A percentile compares a stretch with the other conserved stretches of the same genome.
Evolutionary conservation across 768 basidiomycete genomes (phyloP).

Genomic region (Obba rivulosa): DNA sequence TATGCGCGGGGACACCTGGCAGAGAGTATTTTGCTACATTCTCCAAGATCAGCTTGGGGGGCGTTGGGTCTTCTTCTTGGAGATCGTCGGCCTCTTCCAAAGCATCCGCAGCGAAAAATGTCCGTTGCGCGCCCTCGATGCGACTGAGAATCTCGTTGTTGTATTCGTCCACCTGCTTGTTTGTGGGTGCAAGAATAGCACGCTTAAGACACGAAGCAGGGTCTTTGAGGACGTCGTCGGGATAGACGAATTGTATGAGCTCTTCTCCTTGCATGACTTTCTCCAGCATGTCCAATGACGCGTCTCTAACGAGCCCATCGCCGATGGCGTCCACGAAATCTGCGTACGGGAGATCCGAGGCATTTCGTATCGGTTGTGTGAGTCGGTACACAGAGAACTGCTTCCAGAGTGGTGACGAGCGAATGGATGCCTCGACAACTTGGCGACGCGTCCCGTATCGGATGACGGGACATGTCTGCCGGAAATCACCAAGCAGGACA

Average conservation of each 20-base stretch:
- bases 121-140: slow-evolving; percentile 19
- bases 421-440: slow-evolving; percentile 32
- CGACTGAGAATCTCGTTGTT: slow-evolving; percentile 26
- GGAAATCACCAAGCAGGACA: slow-evolving; percentile 34
- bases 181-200: slow-evolving; percentile 34
- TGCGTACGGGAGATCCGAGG: slow-evolving; percentile 30
- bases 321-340: slow-evolving; percentile 34
- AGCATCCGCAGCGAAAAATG: slow-evolving; percentile 21
- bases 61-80: slow-evolving; percentile 7
- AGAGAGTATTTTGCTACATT: slow-evolving; percentile 14
- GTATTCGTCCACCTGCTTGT: slow-evolving; percentile 30
- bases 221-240: slow-evolving; percentile 17
- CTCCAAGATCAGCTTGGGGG: slow-evolving; percentile 18
- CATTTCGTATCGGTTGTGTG: slow-evolving; percentile 30
- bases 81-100: slow-evolving; percentile 17
- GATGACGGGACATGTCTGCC: slow-evolving; percentile 37
- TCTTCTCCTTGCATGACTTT: slow-evolving; percentile 8
- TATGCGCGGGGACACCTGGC: slow-evolving; percentile 21
- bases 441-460: slow-evolving; percentile 21
- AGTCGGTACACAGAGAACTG: slow-evolving; percentile 24
- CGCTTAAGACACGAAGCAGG: slow-evolving; percentile 23
- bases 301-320: slow-evolving; percentile 23
- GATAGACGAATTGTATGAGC: slow-evolving; percentile 26
- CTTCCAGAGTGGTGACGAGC: slow-evolving; percentile 29
- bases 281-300: slow-evolving; percentile 20